Evolutionary conservation across 305 asterid species (phyloP).

Genomic region (Withania somnifera): DNA sequence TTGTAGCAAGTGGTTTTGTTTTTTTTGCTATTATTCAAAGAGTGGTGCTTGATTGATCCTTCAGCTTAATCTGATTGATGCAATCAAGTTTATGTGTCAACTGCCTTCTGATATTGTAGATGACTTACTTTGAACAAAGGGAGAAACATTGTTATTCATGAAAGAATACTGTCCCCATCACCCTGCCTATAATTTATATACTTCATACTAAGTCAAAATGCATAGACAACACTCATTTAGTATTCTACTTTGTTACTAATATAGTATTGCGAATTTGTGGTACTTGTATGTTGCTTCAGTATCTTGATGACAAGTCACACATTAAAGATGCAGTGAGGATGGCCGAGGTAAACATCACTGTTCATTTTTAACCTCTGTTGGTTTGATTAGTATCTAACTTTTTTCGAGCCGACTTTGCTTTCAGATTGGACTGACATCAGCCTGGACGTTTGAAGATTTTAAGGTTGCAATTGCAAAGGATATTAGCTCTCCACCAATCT

Average conservation of each 20-base stretch:
- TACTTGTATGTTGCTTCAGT: slow-evolving; percentile 39
- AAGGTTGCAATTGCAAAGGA: slow-evolving; percentile 43
- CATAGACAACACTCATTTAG: neutral
- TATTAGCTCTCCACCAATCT: slow-evolving; percentile 28
- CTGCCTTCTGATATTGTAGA: neutral
- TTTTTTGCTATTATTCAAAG: neutral
- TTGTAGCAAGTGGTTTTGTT: too few relatives aligned
- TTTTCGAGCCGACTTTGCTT: slow-evolving; percentile 3
- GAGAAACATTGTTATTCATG: neutral
- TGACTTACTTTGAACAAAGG: neutral
- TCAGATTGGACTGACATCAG: slow-evolving; percentile 53
- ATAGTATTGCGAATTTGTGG: neutral
- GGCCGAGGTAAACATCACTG: slow-evolving; percentile 40
- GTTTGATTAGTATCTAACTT: neutral
- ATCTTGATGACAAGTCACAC: slow-evolving; percentile 65
- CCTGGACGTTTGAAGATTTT: slow-evolving; percentile 64
- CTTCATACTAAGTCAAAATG: neutral
- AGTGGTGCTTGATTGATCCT: neutral
- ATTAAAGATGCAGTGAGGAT: slow-evolving; percentile 59
- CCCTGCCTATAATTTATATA: neutral
- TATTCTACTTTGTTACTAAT: neutral
- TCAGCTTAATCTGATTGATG: neutral
- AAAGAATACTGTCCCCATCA: neutral
- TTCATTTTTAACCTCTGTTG: slow-evolving; percentile 6
- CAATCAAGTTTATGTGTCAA: neutral